Evolutionary conservation across 768 basidiomycete genomes (phyloP), one percentile per base, ranked within the genome.

Genomic region (Agaricus subrufescens): DNA sequence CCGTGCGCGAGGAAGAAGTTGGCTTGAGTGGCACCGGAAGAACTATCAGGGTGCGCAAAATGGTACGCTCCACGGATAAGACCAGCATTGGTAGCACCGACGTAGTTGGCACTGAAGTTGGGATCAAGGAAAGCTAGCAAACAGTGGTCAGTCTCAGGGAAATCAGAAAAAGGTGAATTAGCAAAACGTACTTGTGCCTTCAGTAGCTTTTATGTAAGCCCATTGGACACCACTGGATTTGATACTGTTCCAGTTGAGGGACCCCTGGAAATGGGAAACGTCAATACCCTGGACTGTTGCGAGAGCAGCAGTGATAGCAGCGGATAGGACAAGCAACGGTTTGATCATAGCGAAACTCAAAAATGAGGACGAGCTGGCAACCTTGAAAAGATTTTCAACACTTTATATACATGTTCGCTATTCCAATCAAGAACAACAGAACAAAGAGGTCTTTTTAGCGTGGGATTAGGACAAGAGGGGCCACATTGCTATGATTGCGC

Each of bases 151-250:
- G 3, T 30, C 15, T 46, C 3, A 9, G 3, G 29, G 34, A 31
- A 15, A 37, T 42, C 34, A 14, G 4, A 2, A 15, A 10, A 48
- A 19, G 8, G 4, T 25, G 27, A 1, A n/a, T 23, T 15, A 42
- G 29, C 19, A 11, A 45, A 11, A 62, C 71, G 54, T 49, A 83
- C 82, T 63, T n/a, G 74, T 83, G 8, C 79, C 79, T 64, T 87
- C 84, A 2, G 85, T 87, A 8, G 84, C 85, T 64, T 86, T 87
- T 76, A 87, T 85, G 63, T 76, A 86, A 2, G 70, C 81, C 61
- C 84, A 87, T 11, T 70, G 55, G 31, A 84, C 65, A 3, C 81
- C 84, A 57, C 80, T 79, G 11, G 74, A 64, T 58, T 70, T 75
- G 58, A 84, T 79, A 2, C 73, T 71, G 39, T 62, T 69, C 82